phyloP scores from a whole-genome alignment of 129 eudicot genomes.

The Artemisia tridentata region DNA sequence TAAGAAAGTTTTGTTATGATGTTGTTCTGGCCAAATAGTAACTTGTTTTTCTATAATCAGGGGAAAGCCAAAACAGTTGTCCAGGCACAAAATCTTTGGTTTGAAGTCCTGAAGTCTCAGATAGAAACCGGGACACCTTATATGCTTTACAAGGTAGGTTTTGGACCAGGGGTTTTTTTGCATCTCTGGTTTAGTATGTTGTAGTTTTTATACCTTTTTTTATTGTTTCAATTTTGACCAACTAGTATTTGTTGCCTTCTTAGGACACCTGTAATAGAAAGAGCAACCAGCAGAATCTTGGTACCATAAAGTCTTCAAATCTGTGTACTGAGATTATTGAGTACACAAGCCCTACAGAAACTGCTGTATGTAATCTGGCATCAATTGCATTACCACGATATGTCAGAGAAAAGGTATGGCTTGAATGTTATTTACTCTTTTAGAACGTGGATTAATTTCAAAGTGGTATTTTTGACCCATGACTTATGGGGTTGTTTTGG shows the following conservation, averaged over 20 bases:
- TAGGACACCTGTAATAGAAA: conserved; percentile 91
- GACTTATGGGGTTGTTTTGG: too few species aligned
- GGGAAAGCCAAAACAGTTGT: conserved; percentile 85
- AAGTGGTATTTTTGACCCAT: too few species aligned
- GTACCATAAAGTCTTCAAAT: conserved; percentile 91
- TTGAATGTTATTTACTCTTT: not conserved
- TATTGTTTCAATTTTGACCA: not conserved
- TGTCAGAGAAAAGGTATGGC: conserved; percentile 82
- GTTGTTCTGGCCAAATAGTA: not conserved
- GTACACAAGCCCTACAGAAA: conserved; percentile 93
- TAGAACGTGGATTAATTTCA: not conserved
- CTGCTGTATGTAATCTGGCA: conserved; percentile 94
- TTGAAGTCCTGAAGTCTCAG: conserved; percentile 76
- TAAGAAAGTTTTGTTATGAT: not conserved
- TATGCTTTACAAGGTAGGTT: conserved; percentile 83
- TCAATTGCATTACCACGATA: conserved; percentile 92
- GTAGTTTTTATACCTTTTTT: not conserved
- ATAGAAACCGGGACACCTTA: conserved; percentile 98
- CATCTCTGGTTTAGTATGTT: too few species aligned
- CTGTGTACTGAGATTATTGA: conserved; percentile 91
- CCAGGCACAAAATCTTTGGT: conserved; percentile 84
- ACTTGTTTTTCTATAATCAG: conserved; percentile 32
- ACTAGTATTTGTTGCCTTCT: not conserved
- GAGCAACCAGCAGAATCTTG: conserved; percentile 98
- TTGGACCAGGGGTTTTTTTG: not conserved